Conservation (phyloP, 2,329 filamentous ascomycete genomes). For the Emergomyces pasteurianus region DNA sequence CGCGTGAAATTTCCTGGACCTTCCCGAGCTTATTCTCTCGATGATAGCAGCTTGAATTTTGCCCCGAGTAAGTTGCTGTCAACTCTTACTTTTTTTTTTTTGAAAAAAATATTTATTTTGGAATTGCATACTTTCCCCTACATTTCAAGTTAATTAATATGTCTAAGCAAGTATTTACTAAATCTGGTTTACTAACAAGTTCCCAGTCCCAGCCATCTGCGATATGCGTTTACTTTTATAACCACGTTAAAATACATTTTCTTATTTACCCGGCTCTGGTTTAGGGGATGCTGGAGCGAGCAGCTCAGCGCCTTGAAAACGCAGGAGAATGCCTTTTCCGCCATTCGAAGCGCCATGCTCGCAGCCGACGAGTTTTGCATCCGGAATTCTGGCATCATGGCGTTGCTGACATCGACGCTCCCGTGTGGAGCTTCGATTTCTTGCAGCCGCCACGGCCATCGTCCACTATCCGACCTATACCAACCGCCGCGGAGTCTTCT, state of each 20-base stretch:
- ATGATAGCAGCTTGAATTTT: neutral
- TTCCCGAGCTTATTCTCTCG: neutral
- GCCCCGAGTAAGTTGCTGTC: neutral
- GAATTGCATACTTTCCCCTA: neutral
- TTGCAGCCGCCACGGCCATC: constrained; percentile 13
- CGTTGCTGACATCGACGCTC: constrained; percentile 18
- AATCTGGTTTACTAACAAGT: neutral
- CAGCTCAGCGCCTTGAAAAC: constrained; percentile 38
- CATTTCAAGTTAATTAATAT: neutral
- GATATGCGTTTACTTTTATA: constrained; percentile 15
- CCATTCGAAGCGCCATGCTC: constrained; percentile 28
- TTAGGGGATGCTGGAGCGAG: constrained; percentile 41
- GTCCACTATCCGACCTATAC: neutral
- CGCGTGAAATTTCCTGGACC: neutral
- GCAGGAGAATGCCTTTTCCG: constrained; percentile 36
- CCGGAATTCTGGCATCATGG: constrained; percentile 26
- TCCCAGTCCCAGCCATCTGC: neutral
- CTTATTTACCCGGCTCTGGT: neutral
- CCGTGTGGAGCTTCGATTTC: constrained; percentile 24
- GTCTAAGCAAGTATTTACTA: neutral
- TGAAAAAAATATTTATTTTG: no score
- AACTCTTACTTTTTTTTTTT: neutral
- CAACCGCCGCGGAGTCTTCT: neutral
- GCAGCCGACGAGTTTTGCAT: constrained; percentile 24
- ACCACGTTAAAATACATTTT: constrained; percentile 17